Conservation (phyloP, 2,329 filamentous ascomycete species). For the Ilyonectria destructans region DNA sequence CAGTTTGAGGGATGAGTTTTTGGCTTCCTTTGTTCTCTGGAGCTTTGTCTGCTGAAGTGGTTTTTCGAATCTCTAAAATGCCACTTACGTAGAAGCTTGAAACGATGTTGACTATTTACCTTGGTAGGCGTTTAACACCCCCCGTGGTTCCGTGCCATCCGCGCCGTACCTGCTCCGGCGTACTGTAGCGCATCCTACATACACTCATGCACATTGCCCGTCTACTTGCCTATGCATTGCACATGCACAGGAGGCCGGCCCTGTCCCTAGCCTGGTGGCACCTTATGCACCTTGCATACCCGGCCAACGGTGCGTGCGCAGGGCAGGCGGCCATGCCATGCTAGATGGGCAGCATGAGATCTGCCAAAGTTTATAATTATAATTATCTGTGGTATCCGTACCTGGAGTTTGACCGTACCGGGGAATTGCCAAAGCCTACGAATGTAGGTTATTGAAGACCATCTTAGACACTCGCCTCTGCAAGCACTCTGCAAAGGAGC, state of each 20-base stretch:
- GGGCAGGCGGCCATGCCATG: conserved; percentile 40
- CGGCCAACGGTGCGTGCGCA: conserved; percentile 45
- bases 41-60: background rate
- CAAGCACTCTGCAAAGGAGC: background rate
- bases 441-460: conserved; percentile 7
- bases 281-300: conserved; percentile 50
- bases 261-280: conserved; percentile 42
- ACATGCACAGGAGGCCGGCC: conserved; percentile 34
- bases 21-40: conserved; percentile 11
- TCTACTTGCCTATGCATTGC: conserved; percentile 31
- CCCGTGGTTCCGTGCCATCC: conserved; percentile 1
- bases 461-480: background rate
- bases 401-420: conserved; percentile 28
- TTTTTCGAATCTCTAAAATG: background rate
- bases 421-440: conserved; percentile 22
- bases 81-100: background rate
- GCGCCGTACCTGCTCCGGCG: background rate
- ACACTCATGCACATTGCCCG: conserved; percentile 28
- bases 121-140: background rate
- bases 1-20: conserved; percentile 8
- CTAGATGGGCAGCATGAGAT: conserved; percentile 48
- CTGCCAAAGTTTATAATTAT: conserved; percentile 41
- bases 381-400: conserved; percentile 24
- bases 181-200: conserved; percentile 32
- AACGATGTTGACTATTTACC: background rate